Percentiles rank a stretch among this genome's conserved stretches.
phyloP scores from a whole-genome alignment of 768 basidiomycete species.

The Tricholoma saponaceum region DNA sequence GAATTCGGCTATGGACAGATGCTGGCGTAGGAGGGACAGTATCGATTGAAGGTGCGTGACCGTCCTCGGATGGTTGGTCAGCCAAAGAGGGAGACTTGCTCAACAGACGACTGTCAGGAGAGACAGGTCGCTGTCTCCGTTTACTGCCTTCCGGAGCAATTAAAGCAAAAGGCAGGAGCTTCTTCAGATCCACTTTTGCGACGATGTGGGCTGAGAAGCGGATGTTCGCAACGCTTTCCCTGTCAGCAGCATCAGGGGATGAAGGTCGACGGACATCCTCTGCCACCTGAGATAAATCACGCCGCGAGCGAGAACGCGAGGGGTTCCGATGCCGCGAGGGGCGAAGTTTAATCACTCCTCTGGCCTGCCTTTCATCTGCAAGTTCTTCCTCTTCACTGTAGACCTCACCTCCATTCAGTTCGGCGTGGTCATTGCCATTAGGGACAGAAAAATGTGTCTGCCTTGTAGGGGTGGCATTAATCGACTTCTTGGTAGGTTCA shows the following conservation, averaged over 20 bases:
- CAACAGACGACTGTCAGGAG: constrained; percentile 25
- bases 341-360: constrained; percentile 76
- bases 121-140: constrained; percentile 34
- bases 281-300: constrained; percentile 58
- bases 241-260: constrained; percentile 55
- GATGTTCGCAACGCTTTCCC: constrained; percentile 69
- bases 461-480: constrained; percentile 27
- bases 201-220: constrained; percentile 73
- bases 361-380: constrained; percentile 52
- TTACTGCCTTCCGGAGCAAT: constrained; percentile 65
- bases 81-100: constrained; percentile 21
- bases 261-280: constrained; percentile 55
- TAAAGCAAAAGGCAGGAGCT: constrained; percentile 72
- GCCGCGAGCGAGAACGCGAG: constrained; percentile 72
- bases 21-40: constrained; percentile 32
- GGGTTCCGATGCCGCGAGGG: constrained; percentile 42
- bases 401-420: constrained; percentile 22
- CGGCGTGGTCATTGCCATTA: constrained; percentile 22
- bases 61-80: constrained; percentile 40
- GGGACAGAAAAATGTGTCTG: constrained; percentile 30
- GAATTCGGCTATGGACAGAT: constrained; percentile 32
- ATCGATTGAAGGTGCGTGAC: constrained; percentile 10
- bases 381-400: constrained; percentile 39
- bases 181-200: constrained; percentile 53
- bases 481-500: constrained; percentile 35